Base-by-base conservation (phyloP, 805 yeast species). In the Candida krabiensis region DNA sequence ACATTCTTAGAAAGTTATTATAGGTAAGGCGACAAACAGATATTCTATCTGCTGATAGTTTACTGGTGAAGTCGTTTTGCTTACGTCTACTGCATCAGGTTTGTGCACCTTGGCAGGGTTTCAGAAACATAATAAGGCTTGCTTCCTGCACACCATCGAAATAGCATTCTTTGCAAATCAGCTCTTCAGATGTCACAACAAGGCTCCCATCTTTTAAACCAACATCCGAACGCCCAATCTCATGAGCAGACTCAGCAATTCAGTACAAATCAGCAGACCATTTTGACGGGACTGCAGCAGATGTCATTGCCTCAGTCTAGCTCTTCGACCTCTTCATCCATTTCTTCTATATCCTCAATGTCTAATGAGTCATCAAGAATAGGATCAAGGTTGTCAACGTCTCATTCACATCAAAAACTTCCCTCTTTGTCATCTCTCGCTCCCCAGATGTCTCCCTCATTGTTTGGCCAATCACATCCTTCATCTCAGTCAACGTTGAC, bases 381-480 rank as follows among this genome's bases (percentile, higher is more conserved):
- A 25, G 47, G 50, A 3, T 38, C 49, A 4, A 34, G 51, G 19
- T 28, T 47, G 14, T 42, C 54, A 17, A 33, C 48, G 7, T 45
- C 47, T 17, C 48, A 47, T 37, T 38, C 38, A 3, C 48, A 43
- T 24, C 56, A 52, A 28, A 33, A 54, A 24, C 30, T 49, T 34
- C 53, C 56, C 13, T 52, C 56, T 7, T 26, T 52, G 24, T 46
- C 54, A 1, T 37, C 46, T 7, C 26, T 50, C 29, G 30, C 48
- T 7, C 44, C 50, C 12, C 31, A 33, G 9, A 19, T 35, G 33
- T 15, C 37, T 16, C 6, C 30, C n/a, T 18, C 34, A n/a, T 16
- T 37, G 27, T 31, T 35, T 23, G 40, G 24, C 13, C 44, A 19
- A 30, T 21, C 24, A 21, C 24, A 21, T 7, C 9, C 24, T 21